Percentiles rank a stretch among this genome's conserved stretches.
Evolutionary conservation across 1,284 basidiomycete genomes (phyloP).

Genomic region (Dichomitus squalens): DNA sequence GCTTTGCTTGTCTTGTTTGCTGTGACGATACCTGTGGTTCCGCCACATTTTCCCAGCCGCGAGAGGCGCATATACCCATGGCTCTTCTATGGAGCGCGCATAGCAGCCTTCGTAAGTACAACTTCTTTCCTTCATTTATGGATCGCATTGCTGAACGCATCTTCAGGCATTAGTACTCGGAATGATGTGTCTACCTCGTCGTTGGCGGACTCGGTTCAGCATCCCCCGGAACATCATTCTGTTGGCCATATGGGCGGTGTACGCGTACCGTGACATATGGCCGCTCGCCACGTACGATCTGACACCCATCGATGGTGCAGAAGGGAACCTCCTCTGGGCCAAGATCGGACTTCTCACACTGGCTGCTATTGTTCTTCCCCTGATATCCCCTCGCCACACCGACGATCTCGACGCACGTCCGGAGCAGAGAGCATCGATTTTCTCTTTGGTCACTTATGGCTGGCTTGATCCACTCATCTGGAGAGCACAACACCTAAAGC

Average conservation of each 20-base stretch:
- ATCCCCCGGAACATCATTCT: slow-evolving; percentile 33
- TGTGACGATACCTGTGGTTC: not conserved
- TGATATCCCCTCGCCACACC: slow-evolving; percentile 42
- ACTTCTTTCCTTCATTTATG: not conserved
- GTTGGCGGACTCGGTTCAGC: not conserved
- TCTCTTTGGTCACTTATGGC: slow-evolving; percentile 56
- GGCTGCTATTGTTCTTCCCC: slow-evolving; percentile 46
- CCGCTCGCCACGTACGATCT: slow-evolving; percentile 47
- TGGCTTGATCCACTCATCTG: slow-evolving; percentile 45
- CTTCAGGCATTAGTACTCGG: not conserved
- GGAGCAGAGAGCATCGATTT: slow-evolving; percentile 63
- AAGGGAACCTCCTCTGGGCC: slow-evolving; percentile 36
- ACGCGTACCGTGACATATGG: slow-evolving; percentile 51
- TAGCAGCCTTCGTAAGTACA: not conserved
- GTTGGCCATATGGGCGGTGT: slow-evolving; percentile 42
- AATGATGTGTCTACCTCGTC: not conserved
- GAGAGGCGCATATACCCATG: not conserved
- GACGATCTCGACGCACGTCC: slow-evolving; percentile 46
- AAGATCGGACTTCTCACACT: slow-evolving; percentile 41
- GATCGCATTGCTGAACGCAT: not conserved
- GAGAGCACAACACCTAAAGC: slow-evolving; percentile 17
- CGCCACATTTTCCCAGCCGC: not conserved
- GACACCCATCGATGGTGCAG: slow-evolving; percentile 39
- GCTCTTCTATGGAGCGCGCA: not conserved
- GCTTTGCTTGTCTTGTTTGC: not conserved